phyloP scores from a whole-genome alignment of 2,329 filamentous ascomycete species.

The Paracorniculantispora psalliotae region DNA sequence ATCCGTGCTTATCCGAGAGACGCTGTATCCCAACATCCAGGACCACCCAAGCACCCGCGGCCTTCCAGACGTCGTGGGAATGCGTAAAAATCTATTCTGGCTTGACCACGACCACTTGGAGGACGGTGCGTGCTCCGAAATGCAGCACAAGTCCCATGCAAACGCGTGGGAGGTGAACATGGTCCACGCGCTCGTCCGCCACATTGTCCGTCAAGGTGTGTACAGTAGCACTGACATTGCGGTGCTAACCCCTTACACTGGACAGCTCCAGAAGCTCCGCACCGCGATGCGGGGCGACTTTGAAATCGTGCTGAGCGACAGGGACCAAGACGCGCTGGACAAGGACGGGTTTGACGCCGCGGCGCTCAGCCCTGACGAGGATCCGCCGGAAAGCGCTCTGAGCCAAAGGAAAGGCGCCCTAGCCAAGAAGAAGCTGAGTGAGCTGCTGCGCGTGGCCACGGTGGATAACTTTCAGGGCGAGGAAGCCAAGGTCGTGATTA shows the following conservation, averaged over 20 bases:
- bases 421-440: slow-evolving; percentile 42
- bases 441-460: slow-evolving; percentile 45
- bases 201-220: slow-evolving; percentile 59
- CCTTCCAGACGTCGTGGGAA: slow-evolving; percentile 47
- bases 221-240: slow-evolving; percentile 61
- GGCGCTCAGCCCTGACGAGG: slow-evolving; percentile 17
- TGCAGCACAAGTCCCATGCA: slow-evolving; percentile 40
- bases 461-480: slow-evolving; percentile 77
- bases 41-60: slow-evolving; percentile 39
- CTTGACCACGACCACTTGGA: slow-evolving; percentile 52
- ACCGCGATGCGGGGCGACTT: slow-evolving; percentile 41
- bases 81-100: slow-evolving; percentile 55
- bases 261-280: slow-evolving; percentile 51
- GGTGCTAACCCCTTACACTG: slow-evolving; percentile 62
- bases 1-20: slow-evolving; percentile 50
- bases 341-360: slow-evolving; percentile 28
- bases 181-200: slow-evolving; percentile 55
- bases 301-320: slow-evolving; percentile 59
- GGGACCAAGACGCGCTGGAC: slow-evolving; percentile 51
- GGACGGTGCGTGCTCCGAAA: slow-evolving; percentile 27
- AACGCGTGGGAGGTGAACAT: slow-evolving; percentile 62
- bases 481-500: slow-evolving; percentile 64
- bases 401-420: slow-evolving; percentile 24
- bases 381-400: too few relatives aligned
- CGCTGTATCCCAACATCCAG: slow-evolving; percentile 51